Percentiles rank a stretch among this genome's conserved stretches.
Evolutionary conservation across 768 basidiomycete species (phyloP).

Genomic region (Xerocomus potaroensis): DNA sequence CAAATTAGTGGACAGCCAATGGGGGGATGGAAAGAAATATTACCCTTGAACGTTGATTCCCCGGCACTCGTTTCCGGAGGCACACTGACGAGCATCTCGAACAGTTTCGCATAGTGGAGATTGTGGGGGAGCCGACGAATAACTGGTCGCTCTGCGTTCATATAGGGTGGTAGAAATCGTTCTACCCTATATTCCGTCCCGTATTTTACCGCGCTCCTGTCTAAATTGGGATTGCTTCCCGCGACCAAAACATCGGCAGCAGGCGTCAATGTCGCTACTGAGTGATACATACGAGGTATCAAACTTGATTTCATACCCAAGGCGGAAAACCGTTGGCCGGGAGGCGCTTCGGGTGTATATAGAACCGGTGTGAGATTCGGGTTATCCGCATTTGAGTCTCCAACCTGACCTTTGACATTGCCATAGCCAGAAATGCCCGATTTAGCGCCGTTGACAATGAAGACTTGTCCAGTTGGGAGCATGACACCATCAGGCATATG

Average conservation of each 20-base stretch:
- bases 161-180: constrained; percentile 81
- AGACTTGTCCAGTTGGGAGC: constrained; percentile 68
- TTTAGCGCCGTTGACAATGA: constrained; percentile 74
- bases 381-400: constrained; percentile 73
- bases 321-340: constrained; percentile 55
- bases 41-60: constrained; percentile 49
- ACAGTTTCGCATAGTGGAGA: constrained; percentile 44
- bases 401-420: constrained; percentile 65
- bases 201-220: constrained; percentile 66
- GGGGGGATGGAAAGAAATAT: constrained; percentile 10
- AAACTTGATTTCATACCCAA: constrained; percentile 56
- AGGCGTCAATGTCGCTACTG: constrained; percentile 76
- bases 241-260: constrained; percentile 70
- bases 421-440: constrained; percentile 76
- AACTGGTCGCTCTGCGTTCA: constrained; percentile 55
- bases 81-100: constrained; percentile 42
- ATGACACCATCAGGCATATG: constrained; percentile 80
- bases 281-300: constrained; percentile 78
- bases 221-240: constrained; percentile 81
- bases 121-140: constrained; percentile 34
- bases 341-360: constrained; percentile 55
- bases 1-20: constrained; percentile 6
- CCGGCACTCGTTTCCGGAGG: constrained; percentile 33
- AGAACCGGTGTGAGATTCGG: constrained; percentile 65
- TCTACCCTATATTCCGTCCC: constrained; percentile 89